A percentile compares a stretch with the other conserved stretches of the same genome.
Conservation (phyloP, 2,329 filamentous ascomycete species). For the Acrocalymma vagum region DNA sequence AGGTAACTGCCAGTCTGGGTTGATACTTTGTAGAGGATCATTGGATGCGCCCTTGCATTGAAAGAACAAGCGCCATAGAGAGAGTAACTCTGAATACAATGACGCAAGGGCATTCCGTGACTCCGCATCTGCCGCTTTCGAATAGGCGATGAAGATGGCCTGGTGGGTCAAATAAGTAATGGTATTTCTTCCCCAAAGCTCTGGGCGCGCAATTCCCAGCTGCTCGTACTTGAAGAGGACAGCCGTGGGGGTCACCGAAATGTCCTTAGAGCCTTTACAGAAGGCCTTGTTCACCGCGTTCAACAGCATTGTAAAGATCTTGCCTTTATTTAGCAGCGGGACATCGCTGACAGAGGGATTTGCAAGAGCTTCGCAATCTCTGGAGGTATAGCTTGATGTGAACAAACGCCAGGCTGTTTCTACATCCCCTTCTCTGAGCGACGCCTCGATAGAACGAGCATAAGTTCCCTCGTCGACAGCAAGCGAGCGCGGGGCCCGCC, state of each 20-base stretch:
- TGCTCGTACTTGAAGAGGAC: slow-evolving; percentile 40
- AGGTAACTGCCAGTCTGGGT: slow-evolving; percentile 35
- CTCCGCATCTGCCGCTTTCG: no score
- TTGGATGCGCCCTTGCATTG: slow-evolving; percentile 31
- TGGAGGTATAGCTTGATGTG: slow-evolving; percentile 33
- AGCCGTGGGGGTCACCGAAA: slow-evolving; percentile 27
- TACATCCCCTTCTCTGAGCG: slow-evolving; percentile 11
- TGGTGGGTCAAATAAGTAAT: slow-evolving; percentile 34
- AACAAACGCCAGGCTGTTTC: slow-evolving; percentile 39
- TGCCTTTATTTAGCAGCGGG: slow-evolving; percentile 19
- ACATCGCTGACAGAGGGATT: slow-evolving; percentile 29
- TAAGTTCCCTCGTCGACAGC: slow-evolving; percentile 1
- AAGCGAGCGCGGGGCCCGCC: no score
- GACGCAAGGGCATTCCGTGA: slow-evolving; percentile 25
- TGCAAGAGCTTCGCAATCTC: slow-evolving; percentile 36
- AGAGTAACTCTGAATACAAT: slow-evolving; percentile 37
- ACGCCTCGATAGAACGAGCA: slow-evolving; percentile 12
- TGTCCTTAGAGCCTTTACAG: slow-evolving; percentile 14
- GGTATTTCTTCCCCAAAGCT: slow-evolving; percentile 27
- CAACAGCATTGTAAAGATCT: slow-evolving; percentile 33
- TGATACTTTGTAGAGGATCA: slow-evolving; percentile 26
- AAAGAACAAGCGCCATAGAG: slow-evolving; percentile 44
- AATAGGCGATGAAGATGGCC: slow-evolving; percentile 25
- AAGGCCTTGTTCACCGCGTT: slow-evolving; percentile 21
- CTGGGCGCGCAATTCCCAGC: slow-evolving; percentile 30